These are phyloP conservation scores for Yamadazyma trypodendri DNA, from an alignment of 1,139 yeast species.

Conservation along the genomic window DNA sequence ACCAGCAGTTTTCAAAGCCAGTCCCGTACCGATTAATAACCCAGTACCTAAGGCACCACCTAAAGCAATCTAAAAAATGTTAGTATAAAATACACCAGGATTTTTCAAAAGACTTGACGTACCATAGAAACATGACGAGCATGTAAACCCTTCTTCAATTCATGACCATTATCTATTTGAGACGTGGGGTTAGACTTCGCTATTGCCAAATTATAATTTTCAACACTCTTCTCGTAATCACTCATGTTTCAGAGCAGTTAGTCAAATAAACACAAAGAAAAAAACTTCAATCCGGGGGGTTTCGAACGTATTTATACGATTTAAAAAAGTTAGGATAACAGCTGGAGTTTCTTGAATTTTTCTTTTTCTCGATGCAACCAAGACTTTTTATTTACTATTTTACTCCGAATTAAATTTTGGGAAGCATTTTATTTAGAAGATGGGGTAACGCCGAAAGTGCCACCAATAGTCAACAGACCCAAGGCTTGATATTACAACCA, in stretches of 20 bases:
- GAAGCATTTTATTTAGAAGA: too few relatives aligned
- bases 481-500: too few relatives aligned
- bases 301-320: slow-evolving; percentile 2
- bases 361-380: not conserved
- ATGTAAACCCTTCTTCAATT: slow-evolving; percentile 58
- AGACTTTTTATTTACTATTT: not conserved
- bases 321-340: not conserved
- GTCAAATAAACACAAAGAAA: slow-evolving; percentile 1
- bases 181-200: slow-evolving; percentile 44
- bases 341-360: not conserved
- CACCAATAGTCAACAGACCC: too few relatives aligned
- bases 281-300: slow-evolving; percentile 1
- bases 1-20: slow-evolving; percentile 63
- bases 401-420: too few relatives aligned
- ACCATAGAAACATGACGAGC: slow-evolving; percentile 72
- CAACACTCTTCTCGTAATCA: slow-evolving; percentile 25
- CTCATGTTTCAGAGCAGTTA: slow-evolving; percentile 5
- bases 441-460: too few relatives aligned
- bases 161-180: slow-evolving; percentile 45
- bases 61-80: slow-evolving; percentile 11
- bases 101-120: too few relatives aligned
- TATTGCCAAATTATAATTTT: slow-evolving; percentile 48
- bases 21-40: slow-evolving; percentile 67
- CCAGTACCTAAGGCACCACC: slow-evolving; percentile 54
- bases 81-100: too few relatives aligned